These are phyloP conservation scores for Yamadazyma dushanensis DNA, from an alignment of 1,139 yeast genomes.

Conservation along the genomic window DNA sequence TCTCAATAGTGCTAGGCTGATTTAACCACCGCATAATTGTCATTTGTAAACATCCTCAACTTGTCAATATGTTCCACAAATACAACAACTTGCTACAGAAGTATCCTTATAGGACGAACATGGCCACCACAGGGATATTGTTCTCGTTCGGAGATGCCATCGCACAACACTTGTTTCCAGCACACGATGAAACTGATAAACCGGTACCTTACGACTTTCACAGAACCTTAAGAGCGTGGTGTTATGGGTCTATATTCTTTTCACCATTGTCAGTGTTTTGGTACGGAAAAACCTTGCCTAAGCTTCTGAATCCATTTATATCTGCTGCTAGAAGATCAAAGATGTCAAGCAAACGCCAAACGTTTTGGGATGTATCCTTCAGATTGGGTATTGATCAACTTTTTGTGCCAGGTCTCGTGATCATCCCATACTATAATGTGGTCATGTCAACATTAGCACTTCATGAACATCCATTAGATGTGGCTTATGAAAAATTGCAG, in stretches of 20 bases:
- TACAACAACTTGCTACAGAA: conserved; percentile 43
- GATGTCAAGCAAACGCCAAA: conserved; percentile 18
- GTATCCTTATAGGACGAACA: conserved; percentile 56
- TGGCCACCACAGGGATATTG: conserved; percentile 56
- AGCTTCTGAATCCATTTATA: conserved; percentile 44
- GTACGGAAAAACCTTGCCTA: conserved; percentile 60
- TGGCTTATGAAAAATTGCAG: conserved; percentile 33
- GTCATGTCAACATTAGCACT: conserved; percentile 41
- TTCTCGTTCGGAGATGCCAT: conserved; percentile 75
- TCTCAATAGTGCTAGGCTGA: no score
- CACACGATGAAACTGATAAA: conserved; percentile 20
- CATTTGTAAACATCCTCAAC: no score
- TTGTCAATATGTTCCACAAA: conserved; percentile 23
- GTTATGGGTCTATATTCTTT: conserved; percentile 76
- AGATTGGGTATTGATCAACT: conserved; percentile 41
- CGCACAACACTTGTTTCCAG: conserved; percentile 64
- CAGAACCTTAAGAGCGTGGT: conserved; percentile 64
- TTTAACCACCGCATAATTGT: no score
- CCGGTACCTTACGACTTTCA: conserved; percentile 11
- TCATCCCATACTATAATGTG: conserved; percentile 48
- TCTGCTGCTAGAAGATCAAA: conserved; percentile 12
- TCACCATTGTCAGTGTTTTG: conserved; percentile 75
- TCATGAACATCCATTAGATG: conserved; percentile 36
- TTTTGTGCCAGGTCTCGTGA: conserved; percentile 33
- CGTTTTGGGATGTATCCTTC: conserved; percentile 36